Base-by-base conservation (phyloP, 805 yeast species). In the Zygoascus bituminiphila region DNA sequence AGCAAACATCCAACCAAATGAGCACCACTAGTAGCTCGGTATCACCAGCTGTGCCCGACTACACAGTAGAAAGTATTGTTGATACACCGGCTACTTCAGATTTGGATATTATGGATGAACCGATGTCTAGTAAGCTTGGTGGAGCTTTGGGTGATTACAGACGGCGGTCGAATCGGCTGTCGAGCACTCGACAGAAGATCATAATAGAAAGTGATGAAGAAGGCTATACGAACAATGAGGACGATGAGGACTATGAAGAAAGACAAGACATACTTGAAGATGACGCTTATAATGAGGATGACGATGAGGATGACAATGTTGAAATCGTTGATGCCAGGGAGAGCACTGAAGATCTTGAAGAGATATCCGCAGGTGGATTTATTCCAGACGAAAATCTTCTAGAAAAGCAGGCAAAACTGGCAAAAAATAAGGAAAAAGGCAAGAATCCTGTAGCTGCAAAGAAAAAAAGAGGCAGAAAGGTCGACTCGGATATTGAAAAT, bases 81-180 rank as follows among this genome's bases (percentile, higher is more conserved):
- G 22, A 36, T 36, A 36, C 39, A n/a, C 39, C 39, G 9, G 39
- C 22, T 3, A 36, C 22, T 12, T 35, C 47, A n/a, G 47, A 44
- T 15, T 21, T 41, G 14, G 47, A 33, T 23, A 22, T 37, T 2
- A 22, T 44, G 33, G 39, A 35, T 38, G 12, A 17, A 7, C 47
- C 47, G 8, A 44, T 44, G 47, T 35, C 47, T 7, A 44, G 47
- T 42, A 33, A 21, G 31, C 42, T 24, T 15, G 47, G 42, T 2
- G 22, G 22, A 5, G 4, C 9, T 23, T 17, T 35, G 2, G 26
- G 40, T 31, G 22, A 24, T 10, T 15, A 19, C 17, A 22, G 35
- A 17, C 19, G 37, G 20, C n/a, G 19, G 12, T 19, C 31, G 21
- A 14, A 24, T 12, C 24, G 42, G 15, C 42, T 21, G 17, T 10